Conservation (phyloP, 371 early-diverging fungal genomes). For the Rhizopus microsporus region DNA sequence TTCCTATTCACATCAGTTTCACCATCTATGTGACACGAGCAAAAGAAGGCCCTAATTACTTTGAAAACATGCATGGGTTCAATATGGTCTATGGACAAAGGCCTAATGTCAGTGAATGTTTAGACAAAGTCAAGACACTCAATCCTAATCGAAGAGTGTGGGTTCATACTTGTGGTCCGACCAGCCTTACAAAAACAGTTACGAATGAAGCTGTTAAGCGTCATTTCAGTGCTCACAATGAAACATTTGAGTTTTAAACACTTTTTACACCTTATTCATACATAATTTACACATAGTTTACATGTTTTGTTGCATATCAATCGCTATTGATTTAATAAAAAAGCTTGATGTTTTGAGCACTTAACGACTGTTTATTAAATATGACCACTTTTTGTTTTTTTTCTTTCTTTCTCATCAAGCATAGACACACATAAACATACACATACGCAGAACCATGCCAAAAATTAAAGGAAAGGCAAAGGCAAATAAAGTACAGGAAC, state of each 20-base stretch:
- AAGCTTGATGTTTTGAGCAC: no score
- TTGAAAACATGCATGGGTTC: slow-evolving; percentile 15
- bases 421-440: no score
- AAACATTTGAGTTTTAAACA: slow-evolving; percentile 47
- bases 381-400: no score
- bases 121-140: slow-evolving; percentile 27
- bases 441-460: not conserved
- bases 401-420: no score
- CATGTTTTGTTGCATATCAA: no score
- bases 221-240: slow-evolving; percentile 37
- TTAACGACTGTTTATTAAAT: no score
- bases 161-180: slow-evolving; percentile 43
- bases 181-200: slow-evolving; percentile 35
- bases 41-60: slow-evolving; percentile 18
- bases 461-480: not conserved
- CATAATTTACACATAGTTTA: not conserved
- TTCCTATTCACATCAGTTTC: slow-evolving; percentile 28
- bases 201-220: slow-evolving; percentile 33
- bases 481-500: not conserved
- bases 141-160: slow-evolving; percentile 22
- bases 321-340: no score
- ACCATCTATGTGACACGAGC: slow-evolving; percentile 39
- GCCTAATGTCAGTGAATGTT: slow-evolving; percentile 26
- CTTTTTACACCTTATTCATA: not conserved
- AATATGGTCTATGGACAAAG: slow-evolving; percentile 25